These are phyloP conservation scores for Marasmius fiardii DNA, from an alignment of 1,284 basidiomycete genomes.

Conservation along the genomic window DNA sequence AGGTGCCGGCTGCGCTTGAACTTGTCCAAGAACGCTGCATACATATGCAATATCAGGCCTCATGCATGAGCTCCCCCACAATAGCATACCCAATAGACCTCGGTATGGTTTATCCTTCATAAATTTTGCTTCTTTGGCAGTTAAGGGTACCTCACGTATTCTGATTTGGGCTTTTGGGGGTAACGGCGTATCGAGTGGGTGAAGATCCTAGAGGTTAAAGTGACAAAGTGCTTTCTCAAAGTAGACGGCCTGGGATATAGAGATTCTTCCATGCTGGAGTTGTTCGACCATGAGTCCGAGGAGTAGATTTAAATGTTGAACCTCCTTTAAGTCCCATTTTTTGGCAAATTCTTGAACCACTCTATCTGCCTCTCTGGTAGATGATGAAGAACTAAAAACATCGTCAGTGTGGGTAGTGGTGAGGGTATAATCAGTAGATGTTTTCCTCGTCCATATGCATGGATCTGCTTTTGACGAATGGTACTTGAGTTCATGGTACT, in stretches of 20 bases:
- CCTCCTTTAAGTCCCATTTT: constrained; percentile 13
- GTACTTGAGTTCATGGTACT: constrained; percentile 8
- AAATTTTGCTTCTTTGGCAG: constrained; percentile 4
- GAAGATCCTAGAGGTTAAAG: not conserved
- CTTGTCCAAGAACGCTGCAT: constrained; percentile 13
- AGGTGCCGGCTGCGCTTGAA: not conserved
- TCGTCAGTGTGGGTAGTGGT: constrained; percentile 13
- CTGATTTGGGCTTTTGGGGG: not conserved
- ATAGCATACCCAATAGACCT: constrained; percentile 8
- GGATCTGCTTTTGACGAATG: constrained; percentile 8
- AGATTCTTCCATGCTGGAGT: constrained; percentile 2
- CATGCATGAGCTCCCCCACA: constrained; percentile 10
- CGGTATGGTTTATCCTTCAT: no score
- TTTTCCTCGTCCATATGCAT: constrained; percentile 6
- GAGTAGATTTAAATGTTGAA: constrained; percentile 5
- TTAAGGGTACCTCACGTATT: not conserved
- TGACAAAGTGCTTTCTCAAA: not conserved
- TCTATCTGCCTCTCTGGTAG: constrained; percentile 2
- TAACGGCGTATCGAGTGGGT: not conserved
- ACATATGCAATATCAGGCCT: constrained; percentile 9
- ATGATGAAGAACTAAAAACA: constrained; percentile 9
- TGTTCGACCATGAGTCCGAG: constrained; percentile 9
- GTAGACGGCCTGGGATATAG: constrained; percentile 8
- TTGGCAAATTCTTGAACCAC: constrained; percentile 10
- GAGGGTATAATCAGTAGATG: constrained; percentile 4